These are phyloP conservation scores for Umbelopsis ramanniana DNA, from an alignment of 192 early-diverging fungal species.

Conservation along the genomic window DNA sequence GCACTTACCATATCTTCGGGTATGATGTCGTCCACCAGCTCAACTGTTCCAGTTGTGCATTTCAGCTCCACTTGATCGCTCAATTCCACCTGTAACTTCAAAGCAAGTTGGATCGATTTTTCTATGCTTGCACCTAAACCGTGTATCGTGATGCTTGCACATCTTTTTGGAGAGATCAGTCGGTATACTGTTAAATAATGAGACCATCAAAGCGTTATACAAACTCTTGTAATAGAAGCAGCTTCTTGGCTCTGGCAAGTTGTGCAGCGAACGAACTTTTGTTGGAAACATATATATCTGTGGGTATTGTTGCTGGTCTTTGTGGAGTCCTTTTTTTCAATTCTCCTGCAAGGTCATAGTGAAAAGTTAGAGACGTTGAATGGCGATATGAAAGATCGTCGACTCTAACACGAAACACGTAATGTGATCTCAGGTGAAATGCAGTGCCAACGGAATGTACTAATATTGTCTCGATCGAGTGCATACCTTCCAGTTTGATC, in stretches of 20 bases:
- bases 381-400: neutral
- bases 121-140: slow-evolving; percentile 79
- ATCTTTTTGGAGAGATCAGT: slow-evolving; percentile 29
- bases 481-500: neutral
- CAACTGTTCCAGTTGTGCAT: slow-evolving; percentile 69
- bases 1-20: slow-evolving; percentile 61
- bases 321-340: slow-evolving; percentile 66
- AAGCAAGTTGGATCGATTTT: slow-evolving; percentile 67
- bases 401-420: neutral
- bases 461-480: neutral
- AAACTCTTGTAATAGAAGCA: slow-evolving; percentile 48
- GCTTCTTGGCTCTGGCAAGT: slow-evolving; percentile 65
- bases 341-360: slow-evolving; percentile 23
- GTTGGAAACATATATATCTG: slow-evolving; percentile 81
- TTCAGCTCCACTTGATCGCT: slow-evolving; percentile 64
- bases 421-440: neutral
- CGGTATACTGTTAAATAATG: neutral
- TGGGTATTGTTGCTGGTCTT: slow-evolving; percentile 63
- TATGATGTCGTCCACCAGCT: slow-evolving; percentile 79
- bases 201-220: neutral
- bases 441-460: neutral
- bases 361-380: neutral
- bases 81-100: slow-evolving; percentile 60
- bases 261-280: slow-evolving; percentile 66
- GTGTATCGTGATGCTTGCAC: slow-evolving; percentile 70